A percentile compares a stretch with the other conserved stretches of the same genome.
Evolutionary conservation across 140 eudicot species (phyloP).

Genomic region (Erigeron philadelphicus): DNA sequence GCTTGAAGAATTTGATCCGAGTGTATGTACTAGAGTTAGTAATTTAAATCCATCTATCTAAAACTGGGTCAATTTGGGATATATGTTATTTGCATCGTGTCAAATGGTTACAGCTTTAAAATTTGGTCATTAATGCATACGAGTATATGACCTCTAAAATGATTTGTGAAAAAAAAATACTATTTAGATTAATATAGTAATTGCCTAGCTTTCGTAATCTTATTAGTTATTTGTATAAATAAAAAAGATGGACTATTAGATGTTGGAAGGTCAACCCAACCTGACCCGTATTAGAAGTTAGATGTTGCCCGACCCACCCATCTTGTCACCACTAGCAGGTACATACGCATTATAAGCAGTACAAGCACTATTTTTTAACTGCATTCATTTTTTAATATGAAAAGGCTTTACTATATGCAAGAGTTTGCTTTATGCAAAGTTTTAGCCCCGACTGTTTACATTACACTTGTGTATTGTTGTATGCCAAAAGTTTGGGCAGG

Average conservation of each 20-base stretch:
- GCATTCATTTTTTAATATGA: neutral
- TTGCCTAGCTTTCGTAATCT: neutral
- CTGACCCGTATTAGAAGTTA: neutral
- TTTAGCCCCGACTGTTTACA: neutral
- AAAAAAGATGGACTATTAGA: neutral
- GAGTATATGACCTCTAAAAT: neutral
- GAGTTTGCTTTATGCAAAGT: neutral
- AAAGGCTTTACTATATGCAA: neutral
- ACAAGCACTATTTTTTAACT: neutral
- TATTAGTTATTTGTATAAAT: neutral
- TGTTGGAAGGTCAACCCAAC: neutral
- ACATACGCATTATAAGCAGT: neutral
- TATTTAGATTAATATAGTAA: neutral
- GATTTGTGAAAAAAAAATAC: neutral
- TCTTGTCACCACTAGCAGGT: neutral
- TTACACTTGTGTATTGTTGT: neutral
- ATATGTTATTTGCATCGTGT: neutral
- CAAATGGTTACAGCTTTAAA: neutral
- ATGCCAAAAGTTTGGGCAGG: neutral
- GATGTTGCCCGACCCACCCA: neutral
- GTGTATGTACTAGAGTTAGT: neutral
- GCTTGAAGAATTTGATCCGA: neutral
- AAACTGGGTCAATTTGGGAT: neutral
- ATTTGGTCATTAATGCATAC: neutral
- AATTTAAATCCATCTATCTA: neutral